Evolutionary conservation across 2,329 filamentous ascomycete species (phyloP).

Genomic region (Xenoacremonium recifei): DNA sequence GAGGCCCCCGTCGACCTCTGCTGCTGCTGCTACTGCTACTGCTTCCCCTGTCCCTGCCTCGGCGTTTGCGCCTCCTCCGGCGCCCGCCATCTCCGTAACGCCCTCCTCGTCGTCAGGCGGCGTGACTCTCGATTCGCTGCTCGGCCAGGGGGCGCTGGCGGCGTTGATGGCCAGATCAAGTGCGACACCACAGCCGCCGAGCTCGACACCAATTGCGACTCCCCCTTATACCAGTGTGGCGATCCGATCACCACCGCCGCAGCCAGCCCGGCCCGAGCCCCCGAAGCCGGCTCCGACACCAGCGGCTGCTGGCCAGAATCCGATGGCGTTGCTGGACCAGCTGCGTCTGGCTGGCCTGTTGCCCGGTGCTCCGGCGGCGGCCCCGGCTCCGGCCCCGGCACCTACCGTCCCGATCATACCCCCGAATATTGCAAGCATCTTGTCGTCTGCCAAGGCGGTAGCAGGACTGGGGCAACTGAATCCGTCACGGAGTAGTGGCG

Average conservation of each 20-base stretch:
- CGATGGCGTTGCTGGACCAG: slow-evolving; percentile 63
- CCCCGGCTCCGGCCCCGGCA: slow-evolving; percentile 30
- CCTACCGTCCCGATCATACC: slow-evolving; percentile 31
- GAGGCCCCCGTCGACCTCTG: slow-evolving; percentile 44
- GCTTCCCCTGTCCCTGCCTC: slow-evolving; percentile 34
- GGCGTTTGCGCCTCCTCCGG: slow-evolving; percentile 29
- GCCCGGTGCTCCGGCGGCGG: slow-evolving; percentile 31
- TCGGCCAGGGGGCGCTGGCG: slow-evolving; percentile 60
- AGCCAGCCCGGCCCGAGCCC: slow-evolving; percentile 40
- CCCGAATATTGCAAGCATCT: slow-evolving; percentile 34
- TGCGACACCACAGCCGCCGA: slow-evolving; percentile 49
- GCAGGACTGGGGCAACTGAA: slow-evolving; percentile 22
- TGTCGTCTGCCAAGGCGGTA: slow-evolving; percentile 32
- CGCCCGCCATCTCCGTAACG: slow-evolving; percentile 35
- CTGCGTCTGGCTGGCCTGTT: slow-evolving; percentile 69
- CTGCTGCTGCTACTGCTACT: slow-evolving; percentile 41
- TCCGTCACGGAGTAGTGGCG: slow-evolving; percentile 49
- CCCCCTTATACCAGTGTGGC: slow-evolving; percentile 35
- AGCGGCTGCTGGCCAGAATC: slow-evolving; percentile 40
- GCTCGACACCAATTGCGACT: slow-evolving; percentile 43
- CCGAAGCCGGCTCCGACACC: slow-evolving; percentile 28
- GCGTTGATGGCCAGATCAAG: slow-evolving; percentile 56
- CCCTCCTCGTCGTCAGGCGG: slow-evolving; percentile 29
- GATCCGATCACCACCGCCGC: slow-evolving; percentile 50
- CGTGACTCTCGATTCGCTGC: slow-evolving; percentile 55